Conservation (phyloP, 805 yeast genomes). For the Starmerella roubikii region DNA sequence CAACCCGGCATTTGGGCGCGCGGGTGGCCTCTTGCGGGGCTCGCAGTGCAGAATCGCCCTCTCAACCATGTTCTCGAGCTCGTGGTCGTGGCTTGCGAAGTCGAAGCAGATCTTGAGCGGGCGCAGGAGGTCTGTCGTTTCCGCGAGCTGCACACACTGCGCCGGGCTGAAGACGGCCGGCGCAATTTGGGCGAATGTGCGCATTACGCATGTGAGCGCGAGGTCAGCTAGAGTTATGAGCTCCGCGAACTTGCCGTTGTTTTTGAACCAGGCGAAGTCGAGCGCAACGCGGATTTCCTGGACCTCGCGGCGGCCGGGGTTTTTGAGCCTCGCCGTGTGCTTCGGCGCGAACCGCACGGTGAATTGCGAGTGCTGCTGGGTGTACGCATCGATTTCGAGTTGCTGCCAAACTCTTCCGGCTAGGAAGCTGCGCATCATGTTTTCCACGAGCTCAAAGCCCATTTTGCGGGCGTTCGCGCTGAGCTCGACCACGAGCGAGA, state of each 20-base stretch:
- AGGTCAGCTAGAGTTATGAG: slow-evolving; percentile 5
- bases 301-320: slow-evolving; percentile 7
- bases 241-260: not conserved
- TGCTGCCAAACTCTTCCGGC: not conserved
- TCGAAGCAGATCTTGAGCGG: slow-evolving; percentile 4
- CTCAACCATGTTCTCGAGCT: slow-evolving; percentile 6
- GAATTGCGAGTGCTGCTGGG: slow-evolving; percentile 8
- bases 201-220: slow-evolving; percentile 1
- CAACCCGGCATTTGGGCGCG: too few relatives aligned
- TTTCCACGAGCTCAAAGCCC: slow-evolving; percentile 13
- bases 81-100: not conserved
- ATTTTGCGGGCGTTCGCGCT: slow-evolving; percentile 3
- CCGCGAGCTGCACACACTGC: not conserved
- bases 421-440: slow-evolving; percentile 11
- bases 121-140: slow-evolving; percentile 2
- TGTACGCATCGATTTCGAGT: slow-evolving; percentile 1
- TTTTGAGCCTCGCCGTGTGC: not conserved
- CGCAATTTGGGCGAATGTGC: slow-evolving; percentile 2
- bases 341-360: slow-evolving; percentile 3
- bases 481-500: slow-evolving; percentile 4
- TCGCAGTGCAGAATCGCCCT: not conserved
- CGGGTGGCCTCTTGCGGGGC: too few relatives aligned
- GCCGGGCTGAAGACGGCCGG: slow-evolving; percentile 8
- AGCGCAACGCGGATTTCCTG: not conserved
- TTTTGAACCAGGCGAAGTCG: not conserved